Conservation (phyloP, 352 stramenopile species). For the Globisporangium heterothallicum region DNA sequence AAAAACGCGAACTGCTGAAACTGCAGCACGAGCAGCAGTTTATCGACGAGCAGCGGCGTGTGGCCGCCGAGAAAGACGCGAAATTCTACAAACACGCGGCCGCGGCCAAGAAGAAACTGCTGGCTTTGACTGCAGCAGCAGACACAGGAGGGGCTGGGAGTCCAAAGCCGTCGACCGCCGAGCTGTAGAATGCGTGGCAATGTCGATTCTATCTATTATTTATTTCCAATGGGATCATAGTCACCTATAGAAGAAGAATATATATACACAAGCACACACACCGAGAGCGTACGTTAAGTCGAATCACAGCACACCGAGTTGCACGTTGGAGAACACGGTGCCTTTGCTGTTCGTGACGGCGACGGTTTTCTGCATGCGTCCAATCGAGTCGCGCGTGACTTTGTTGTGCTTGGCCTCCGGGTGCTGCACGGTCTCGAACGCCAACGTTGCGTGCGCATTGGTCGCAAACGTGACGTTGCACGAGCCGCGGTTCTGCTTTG, state of each 20-base stretch:
- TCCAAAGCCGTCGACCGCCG: conserved; percentile 22
- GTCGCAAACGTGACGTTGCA: conserved; percentile 66
- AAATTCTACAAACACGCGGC: conserved; percentile 77
- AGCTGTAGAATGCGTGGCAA: conserved; percentile 18
- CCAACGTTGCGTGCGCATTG: conserved; percentile 52
- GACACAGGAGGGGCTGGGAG: too few relatives aligned
- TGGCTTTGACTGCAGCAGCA: conserved; percentile 12
- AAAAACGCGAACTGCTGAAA: conserved; percentile 75
- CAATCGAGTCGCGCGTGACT: conserved; percentile 51
- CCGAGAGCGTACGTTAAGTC: too few relatives aligned
- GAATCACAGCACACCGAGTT: conserved; percentile 34
- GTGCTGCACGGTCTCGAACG: conserved; percentile 48
- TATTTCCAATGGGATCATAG: conserved; percentile 2
- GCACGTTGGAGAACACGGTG: conserved; percentile 68
- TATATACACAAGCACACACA: too few relatives aligned
- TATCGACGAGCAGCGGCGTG: conserved; percentile 63
- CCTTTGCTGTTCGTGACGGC: conserved; percentile 47
- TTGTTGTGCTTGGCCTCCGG: conserved; percentile 29
- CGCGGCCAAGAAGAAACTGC: conserved; percentile 65
- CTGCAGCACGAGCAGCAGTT: conserved; percentile 75
- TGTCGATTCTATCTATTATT: conserved; percentile 17
- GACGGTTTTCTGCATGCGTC: conserved; percentile 66
- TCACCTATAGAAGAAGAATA: not conserved
- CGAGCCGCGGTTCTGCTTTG: conserved; percentile 61
- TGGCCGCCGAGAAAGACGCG: conserved; percentile 58